phyloP scores from a whole-genome alignment of 176 grass and related monocot species.

The Oryza meridionalis region DNA sequence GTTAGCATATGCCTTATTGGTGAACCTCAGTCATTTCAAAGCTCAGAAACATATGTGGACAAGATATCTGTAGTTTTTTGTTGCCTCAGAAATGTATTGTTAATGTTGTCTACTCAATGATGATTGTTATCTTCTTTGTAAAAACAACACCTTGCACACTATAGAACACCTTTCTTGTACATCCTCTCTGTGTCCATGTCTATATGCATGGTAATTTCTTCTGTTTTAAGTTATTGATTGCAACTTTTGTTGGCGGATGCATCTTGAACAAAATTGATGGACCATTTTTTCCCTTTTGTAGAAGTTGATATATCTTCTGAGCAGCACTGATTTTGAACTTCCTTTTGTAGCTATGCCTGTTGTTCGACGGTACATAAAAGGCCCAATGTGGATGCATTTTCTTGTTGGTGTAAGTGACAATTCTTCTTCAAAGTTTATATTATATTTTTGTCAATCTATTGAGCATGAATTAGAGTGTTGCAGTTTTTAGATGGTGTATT shows the following conservation, averaged over 20 bases:
- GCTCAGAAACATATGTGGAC: neutral
- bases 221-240: neutral
- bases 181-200: neutral
- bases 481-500: too few species aligned
- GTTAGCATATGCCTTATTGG: neutral
- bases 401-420: constrained; percentile 85
- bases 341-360: constrained; percentile 76
- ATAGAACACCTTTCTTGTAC: neutral
- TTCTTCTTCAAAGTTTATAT: constrained; percentile 7
- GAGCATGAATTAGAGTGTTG: neutral
- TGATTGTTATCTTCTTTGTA: neutral
- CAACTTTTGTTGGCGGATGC: neutral
- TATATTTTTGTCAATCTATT: neutral
- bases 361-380: constrained; percentile 69
- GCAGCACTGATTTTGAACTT: constrained; percentile 32
- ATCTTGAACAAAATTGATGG: constrained; percentile 2
- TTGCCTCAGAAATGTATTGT: neutral
- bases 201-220: neutral
- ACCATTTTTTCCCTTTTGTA: neutral
- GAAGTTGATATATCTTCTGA: neutral
- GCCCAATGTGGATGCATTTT: constrained; percentile 96
- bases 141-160: neutral
- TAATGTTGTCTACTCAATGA: neutral
- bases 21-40: neutral
- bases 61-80: neutral